Base-by-base conservation (phyloP, 257 asterid genomes). In the Rehmannia glutinosa region DNA sequence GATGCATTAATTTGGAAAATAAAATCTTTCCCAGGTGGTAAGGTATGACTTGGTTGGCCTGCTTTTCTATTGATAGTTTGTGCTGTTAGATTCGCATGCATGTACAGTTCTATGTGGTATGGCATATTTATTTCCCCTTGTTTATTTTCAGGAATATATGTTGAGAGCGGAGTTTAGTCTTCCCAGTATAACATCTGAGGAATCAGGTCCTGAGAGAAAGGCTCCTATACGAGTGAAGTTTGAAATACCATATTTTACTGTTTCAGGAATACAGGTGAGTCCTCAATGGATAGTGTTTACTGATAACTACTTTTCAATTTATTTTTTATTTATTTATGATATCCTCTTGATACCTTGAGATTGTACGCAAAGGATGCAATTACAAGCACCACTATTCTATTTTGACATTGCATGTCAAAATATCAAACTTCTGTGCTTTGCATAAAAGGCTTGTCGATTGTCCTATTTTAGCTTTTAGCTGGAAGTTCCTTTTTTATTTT, bases 11-110 rank as follows among this genome's bases (percentile, higher is more conserved):
- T 89, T 45, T 94, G 99, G 99, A 91, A 87, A 69, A 91, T 94
- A 77, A 94, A 91, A 78, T 91, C 99, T 68, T 94, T 94, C 69
- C 97, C 99, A 6, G 99, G 99, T 83, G 97, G 96, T 50, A 94
- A 94, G 96, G 99, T 91, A 62, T 24, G 77, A 50, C 33, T 74
- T 54, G 23, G 7, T 21, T 42, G 65, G 49, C 50, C 25, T 15
- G 39, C 24, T 36, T 68, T 33, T 25, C 42, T 32, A 9, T 67
- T 30, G 25, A 25, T 25, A 17, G 28, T 8, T 3, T 36, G 43
- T 46, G 53, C 6, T 53, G 55, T 64, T 76, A n/a, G n/a, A n/a
- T n/a, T n/a, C n/a, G n/a, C n/a, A n/a, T 38, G 32, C 25, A n/a
- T 8, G 19, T 30, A 38, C n/a, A 43, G 39, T 24, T 21, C 55